Evolutionary conservation across 108 stramenopile species (phyloP).

Genomic region (Pseudonitzschia multistriata): DNA sequence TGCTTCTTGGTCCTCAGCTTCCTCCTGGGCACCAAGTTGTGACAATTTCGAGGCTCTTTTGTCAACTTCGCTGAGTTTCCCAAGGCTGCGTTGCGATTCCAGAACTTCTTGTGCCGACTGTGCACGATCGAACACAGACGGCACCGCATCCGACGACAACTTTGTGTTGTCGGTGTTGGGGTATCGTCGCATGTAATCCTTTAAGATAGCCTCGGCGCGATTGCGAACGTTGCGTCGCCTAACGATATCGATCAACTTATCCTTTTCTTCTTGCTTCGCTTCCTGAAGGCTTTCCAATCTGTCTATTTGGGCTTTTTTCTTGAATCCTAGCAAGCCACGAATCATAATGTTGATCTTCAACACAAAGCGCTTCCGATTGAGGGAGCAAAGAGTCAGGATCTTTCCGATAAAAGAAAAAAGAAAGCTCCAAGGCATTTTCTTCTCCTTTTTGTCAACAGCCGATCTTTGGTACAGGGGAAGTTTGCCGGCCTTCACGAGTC

Average conservation of each 20-base stretch:
- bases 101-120: conserved; percentile 55
- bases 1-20: conserved; percentile 26
- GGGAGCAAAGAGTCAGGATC: conserved; percentile 13
- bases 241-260: conserved; percentile 27
- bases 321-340: conserved; percentile 8
- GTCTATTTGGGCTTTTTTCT: background rate
- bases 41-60: conserved; percentile 50
- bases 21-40: conserved; percentile 44
- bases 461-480: conserved; percentile 67
- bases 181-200: conserved; percentile 39
- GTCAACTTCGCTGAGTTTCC: conserved; percentile 30
- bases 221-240: conserved; percentile 63
- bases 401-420: conserved; percentile 29
- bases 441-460: conserved; percentile 41
- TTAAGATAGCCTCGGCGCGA: conserved; percentile 61
- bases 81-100: conserved; percentile 28
- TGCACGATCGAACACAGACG: conserved; percentile 69
- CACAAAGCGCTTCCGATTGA: conserved; percentile 1
- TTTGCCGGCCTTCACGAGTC: conserved; percentile 80
- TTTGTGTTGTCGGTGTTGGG: conserved; percentile 10
- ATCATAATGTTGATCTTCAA: conserved; percentile 12
- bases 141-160: conserved; percentile 58
- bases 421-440: conserved; percentile 1
- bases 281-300: conserved; percentile 1
- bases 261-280: conserved; percentile 23